Conservation (phyloP, 2,329 filamentous ascomycete species). For the Dryadomyces quercivorus region DNA sequence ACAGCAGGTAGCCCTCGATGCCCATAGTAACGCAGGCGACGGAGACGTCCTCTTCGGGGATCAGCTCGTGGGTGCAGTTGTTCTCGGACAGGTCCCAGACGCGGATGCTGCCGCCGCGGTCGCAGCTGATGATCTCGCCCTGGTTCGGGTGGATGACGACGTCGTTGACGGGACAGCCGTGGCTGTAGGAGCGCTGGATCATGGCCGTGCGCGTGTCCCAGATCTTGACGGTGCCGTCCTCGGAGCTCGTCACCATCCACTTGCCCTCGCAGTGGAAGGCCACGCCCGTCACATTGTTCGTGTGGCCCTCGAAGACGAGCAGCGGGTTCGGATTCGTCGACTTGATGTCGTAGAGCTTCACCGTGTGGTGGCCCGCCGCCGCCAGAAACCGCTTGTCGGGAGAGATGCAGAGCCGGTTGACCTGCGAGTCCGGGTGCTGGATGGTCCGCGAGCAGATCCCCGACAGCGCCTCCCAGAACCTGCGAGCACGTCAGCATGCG, state of each 20-base stretch:
- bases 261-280: slow-evolving; percentile 98
- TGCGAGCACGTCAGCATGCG: slow-evolving; percentile 21
- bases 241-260: slow-evolving; percentile 98
- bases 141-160: slow-evolving; percentile 99
- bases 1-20: slow-evolving; percentile 83
- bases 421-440: slow-evolving; percentile 94
- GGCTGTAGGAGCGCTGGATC: slow-evolving; percentile 86
- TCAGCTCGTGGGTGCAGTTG: slow-evolving; percentile 89
- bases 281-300: slow-evolving; percentile 88
- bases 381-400: slow-evolving; percentile 95
- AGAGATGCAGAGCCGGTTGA: slow-evolving; percentile 95
- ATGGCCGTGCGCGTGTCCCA: slow-evolving; percentile 83
- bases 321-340: slow-evolving; percentile 93
- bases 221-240: slow-evolving; percentile 94
- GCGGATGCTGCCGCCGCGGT: slow-evolving; percentile 80
- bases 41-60: slow-evolving; percentile 88
- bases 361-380: slow-evolving; percentile 64
- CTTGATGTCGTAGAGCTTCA: slow-evolving; percentile 98
- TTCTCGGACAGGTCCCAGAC: slow-evolving; percentile 98
- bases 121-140: slow-evolving; percentile 93
- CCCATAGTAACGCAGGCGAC: slow-evolving; percentile 93
- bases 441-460: slow-evolving; percentile 97
- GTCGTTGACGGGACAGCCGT: slow-evolving; percentile 84
- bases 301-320: slow-evolving; percentile 91
- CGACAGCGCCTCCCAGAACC: slow-evolving; percentile 96